These are phyloP conservation scores for Candida qinlingensis DNA, from an alignment of 805 yeast species.

Conservation along the genomic window DNA sequence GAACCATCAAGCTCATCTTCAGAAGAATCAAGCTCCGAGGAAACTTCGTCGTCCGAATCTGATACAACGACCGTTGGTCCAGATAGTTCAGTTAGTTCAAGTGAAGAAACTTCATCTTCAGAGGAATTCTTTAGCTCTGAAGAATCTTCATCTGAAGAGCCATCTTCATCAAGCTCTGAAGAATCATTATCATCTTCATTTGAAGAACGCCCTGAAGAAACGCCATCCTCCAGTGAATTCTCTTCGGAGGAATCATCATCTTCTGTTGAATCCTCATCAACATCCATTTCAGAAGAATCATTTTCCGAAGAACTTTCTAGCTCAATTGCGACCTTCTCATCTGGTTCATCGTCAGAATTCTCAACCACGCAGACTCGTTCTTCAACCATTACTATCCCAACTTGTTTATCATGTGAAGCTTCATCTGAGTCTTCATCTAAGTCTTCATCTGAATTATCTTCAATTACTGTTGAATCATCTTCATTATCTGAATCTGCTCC, in stretches of 20 bases:
- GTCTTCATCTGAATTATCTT: slow-evolving; percentile 2
- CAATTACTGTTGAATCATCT: neutral
- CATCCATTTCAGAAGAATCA: neutral
- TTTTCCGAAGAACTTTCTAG: neutral
- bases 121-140: neutral
- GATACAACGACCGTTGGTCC: too few species aligned
- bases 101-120: neutral
- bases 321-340: neutral
- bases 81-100: too few species aligned
- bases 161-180: neutral
- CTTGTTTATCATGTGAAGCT: neutral
- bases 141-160: neutral
- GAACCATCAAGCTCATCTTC: too few species aligned
- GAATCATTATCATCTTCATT: neutral
- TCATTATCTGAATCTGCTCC: neutral
- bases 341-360: too few species aligned
- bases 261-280: neutral
- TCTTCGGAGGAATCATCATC: neutral
- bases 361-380: neutral
- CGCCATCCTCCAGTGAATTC: neutral
- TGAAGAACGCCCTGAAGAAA: neutral
- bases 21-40: too few species aligned
- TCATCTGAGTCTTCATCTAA: neutral
- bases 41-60: too few species aligned
- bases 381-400: neutral